Percentiles rank a stretch among this genome's conserved stretches.
Conservation (phyloP, 257 asterid genomes). For the Sherardia arvensis region DNA sequence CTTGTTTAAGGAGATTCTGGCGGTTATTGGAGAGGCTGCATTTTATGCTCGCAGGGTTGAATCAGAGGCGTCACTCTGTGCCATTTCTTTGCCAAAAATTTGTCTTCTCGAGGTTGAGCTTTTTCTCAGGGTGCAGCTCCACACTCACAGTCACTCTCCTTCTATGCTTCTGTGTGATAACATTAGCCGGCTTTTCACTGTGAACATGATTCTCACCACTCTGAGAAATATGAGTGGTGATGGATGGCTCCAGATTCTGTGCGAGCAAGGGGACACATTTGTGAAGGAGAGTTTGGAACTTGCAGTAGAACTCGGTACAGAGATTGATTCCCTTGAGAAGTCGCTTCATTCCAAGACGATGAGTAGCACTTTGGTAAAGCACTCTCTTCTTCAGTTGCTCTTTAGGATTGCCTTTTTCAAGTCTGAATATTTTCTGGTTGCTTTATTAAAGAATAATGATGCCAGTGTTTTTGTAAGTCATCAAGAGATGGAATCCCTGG, state of each 20-base stretch:
- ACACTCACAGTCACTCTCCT: background rate
- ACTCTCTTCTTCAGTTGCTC: background rate
- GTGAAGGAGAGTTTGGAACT: conserved; percentile 2
- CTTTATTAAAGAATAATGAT: background rate
- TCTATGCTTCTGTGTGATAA: background rate
- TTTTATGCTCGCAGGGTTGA: background rate
- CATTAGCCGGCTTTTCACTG: background rate
- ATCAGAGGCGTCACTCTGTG: background rate
- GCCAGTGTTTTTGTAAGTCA: background rate
- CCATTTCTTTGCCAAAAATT: background rate
- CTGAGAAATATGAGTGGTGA: background rate
- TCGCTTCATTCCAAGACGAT: background rate
- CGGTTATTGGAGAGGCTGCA: background rate
- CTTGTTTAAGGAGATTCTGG: background rate
- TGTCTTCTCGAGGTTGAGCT: background rate
- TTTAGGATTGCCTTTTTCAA: background rate
- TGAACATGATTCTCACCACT: background rate
- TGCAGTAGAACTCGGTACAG: background rate
- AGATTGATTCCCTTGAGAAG: background rate
- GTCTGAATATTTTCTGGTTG: background rate
- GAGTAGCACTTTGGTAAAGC: background rate
- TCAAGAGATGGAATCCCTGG: background rate
- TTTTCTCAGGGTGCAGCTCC: background rate
- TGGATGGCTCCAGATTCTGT: background rate
- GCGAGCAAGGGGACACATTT: background rate